A percentile compares a stretch with the other conserved stretches of the same genome.
phyloP scores from a whole-genome alignment of 345 rosid species.

The Brassica carinata region DNA sequence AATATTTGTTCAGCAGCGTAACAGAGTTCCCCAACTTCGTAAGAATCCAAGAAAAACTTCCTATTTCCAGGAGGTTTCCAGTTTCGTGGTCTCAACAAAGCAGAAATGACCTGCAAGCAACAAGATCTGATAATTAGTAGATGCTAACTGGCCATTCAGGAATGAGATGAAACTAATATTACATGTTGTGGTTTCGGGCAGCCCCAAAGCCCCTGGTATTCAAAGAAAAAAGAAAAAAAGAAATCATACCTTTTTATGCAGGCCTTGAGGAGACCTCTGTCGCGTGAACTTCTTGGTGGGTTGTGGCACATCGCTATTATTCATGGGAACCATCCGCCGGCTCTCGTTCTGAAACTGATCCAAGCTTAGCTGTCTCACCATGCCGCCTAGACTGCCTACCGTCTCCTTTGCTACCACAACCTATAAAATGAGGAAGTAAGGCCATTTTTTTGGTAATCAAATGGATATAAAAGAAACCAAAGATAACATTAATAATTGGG shows the following conservation, averaged over 20 bases:
- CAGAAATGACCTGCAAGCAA: slow-evolving; percentile 75
- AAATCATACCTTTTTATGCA: slow-evolving; percentile 79
- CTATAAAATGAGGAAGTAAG: slow-evolving; percentile 46
- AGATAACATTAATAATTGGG: background rate
- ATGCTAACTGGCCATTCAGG: background rate
- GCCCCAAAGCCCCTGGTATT: too few species aligned
- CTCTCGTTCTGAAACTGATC: slow-evolving; percentile 99
- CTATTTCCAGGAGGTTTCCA: slow-evolving; percentile 97
- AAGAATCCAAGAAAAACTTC: slow-evolving; percentile 94
- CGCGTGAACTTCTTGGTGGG: slow-evolving; percentile 78
- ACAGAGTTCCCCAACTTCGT: slow-evolving; percentile 98
- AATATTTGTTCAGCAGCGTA: slow-evolving; percentile 97
- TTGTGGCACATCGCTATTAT: slow-evolving; percentile 65
- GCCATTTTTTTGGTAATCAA: slow-evolving; percentile 6
- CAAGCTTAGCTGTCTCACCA: slow-evolving; percentile 97
- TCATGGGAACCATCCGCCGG: slow-evolving; percentile 87
- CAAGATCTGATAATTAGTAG: slow-evolving; percentile 21
- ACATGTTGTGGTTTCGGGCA: too few species aligned
- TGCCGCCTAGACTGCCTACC: slow-evolving; percentile 92
- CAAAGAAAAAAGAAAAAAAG: too few species aligned
- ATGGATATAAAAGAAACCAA: background rate
- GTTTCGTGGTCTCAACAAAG: slow-evolving; percentile 90
- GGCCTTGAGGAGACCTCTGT: slow-evolving; percentile 92
- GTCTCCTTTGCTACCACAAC: slow-evolving; percentile 99
- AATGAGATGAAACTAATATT: too few species aligned